phyloP scores from a whole-genome alignment of 805 yeast genomes.

The Kodamaea jinghongensis region DNA sequence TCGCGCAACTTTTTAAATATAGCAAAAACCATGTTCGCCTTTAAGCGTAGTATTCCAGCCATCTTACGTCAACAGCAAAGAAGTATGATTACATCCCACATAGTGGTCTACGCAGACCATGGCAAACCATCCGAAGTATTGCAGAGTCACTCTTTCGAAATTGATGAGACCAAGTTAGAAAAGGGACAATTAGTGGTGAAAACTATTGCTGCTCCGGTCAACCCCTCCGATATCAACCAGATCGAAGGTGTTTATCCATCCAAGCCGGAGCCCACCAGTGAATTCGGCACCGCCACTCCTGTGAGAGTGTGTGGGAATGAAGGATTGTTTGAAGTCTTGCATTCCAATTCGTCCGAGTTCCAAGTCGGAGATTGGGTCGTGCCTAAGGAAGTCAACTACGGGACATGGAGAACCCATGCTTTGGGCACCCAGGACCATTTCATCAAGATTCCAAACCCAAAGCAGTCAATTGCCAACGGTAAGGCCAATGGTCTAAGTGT shows the following conservation, averaged over 20 bases:
- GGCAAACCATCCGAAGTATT: constrained; percentile 65
- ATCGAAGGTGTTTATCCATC: constrained; percentile 47
- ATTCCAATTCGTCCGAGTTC: constrained; percentile 54
- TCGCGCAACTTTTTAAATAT: background rate
- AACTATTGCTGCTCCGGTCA: constrained; percentile 41
- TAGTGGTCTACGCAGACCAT: constrained; percentile 64
- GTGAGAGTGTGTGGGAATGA: constrained; percentile 91
- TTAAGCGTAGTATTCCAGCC: background rate
- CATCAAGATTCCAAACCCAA: constrained; percentile 54
- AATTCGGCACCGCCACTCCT: constrained; percentile 59
- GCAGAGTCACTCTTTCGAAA: constrained; percentile 48
- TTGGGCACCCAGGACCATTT: constrained; percentile 51
- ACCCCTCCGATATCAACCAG: constrained; percentile 46
- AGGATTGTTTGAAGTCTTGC: constrained; percentile 84
- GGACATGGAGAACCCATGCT: constrained; percentile 91
- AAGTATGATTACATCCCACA: constrained; percentile 52
- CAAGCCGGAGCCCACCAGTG: constrained; percentile 48
- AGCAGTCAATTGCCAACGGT: constrained; percentile 42
- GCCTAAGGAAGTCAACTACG: constrained; percentile 73
- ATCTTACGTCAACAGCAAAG: constrained; percentile 6
- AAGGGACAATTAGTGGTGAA: constrained; percentile 33
- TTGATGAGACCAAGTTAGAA: constrained; percentile 45
- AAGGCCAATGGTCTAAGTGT: constrained; percentile 31
- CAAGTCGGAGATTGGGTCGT: constrained; percentile 83
- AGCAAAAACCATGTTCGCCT: background rate